Conservation (phyloP, 2,329 filamentous ascomycete genomes). For the Aspergillus thermomutatus region DNA sequence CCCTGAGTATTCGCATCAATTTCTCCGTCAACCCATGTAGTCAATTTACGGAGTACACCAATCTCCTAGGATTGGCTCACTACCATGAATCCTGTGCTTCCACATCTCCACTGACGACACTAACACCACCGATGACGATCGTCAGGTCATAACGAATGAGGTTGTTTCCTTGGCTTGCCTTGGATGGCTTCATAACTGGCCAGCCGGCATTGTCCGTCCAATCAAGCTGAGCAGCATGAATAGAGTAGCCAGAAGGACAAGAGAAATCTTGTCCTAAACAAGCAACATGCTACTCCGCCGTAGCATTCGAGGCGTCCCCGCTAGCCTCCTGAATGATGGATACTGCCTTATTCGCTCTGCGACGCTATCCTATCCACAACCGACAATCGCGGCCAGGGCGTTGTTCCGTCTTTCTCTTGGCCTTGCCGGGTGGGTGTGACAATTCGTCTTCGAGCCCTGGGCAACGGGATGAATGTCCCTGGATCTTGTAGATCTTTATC, state of each 20-base stretch:
- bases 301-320: constrained; percentile 1
- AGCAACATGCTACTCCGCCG: constrained; percentile 10
- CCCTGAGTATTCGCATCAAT: background rate
- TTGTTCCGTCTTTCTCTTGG: background rate
- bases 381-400: background rate
- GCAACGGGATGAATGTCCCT: background rate
- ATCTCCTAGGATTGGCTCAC: background rate
- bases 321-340: background rate
- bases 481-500: constrained; percentile 5
- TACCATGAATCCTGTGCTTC: background rate
- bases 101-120: background rate
- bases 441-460: background rate
- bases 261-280: constrained; percentile 12
- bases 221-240: background rate
- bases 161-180: background rate
- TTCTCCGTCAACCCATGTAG: background rate
- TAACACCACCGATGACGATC: constrained; percentile 8
- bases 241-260: background rate
- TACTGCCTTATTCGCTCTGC: background rate
- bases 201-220: constrained; percentile 4
- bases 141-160: constrained; percentile 6
- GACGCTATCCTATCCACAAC: background rate
- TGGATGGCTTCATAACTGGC: background rate
- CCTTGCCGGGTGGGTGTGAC: background rate
- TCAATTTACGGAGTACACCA: background rate